Evolutionary conservation across 2,329 filamentous ascomycete genomes (phyloP).

Genomic region (Aaosphaeria arxii): DNA sequence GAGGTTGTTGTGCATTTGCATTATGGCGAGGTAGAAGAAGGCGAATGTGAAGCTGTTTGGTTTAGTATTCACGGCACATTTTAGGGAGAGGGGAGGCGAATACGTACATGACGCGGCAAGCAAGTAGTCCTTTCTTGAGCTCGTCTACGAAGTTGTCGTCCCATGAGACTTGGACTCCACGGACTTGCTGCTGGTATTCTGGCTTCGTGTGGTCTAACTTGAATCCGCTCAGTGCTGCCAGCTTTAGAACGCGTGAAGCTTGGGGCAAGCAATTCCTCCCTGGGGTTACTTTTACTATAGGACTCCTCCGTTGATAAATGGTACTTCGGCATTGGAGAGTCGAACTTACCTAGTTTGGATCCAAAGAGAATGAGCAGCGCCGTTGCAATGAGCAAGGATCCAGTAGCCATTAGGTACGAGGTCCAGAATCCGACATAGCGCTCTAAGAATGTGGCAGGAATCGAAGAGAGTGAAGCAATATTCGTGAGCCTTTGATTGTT

Average conservation of each 20-base stretch:
- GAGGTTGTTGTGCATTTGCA: conserved; percentile 30
- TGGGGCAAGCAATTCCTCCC: conserved; percentile 11
- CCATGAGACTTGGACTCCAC: conserved; percentile 10
- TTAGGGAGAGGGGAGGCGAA: neutral
- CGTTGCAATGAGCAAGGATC: conserved; percentile 51
- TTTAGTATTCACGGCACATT: neutral
- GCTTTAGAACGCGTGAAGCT: conserved; percentile 3
- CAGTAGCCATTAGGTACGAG: conserved; percentile 59
- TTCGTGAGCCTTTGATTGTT: conserved; percentile 59
- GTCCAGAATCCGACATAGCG: conserved; percentile 65
- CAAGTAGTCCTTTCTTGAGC: conserved; percentile 13
- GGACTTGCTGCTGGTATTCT: conserved; percentile 5
- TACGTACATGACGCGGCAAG: conserved; percentile 18
- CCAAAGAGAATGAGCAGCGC: too few species aligned
- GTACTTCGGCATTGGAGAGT: conserved; percentile 46
- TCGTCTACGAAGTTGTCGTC: conserved; percentile 17
- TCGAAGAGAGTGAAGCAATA: conserved; percentile 57
- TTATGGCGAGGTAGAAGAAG: conserved; percentile 26
- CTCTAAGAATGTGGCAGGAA: conserved; percentile 68
- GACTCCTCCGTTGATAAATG: conserved; percentile 45
- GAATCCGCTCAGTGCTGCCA: conserved; percentile 10
- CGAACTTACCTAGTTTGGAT: too few species aligned
- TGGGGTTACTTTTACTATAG: conserved; percentile 10
- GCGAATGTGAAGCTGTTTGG: conserved; percentile 17
- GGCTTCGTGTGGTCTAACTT: conserved; percentile 10